phyloP scores from a whole-genome alignment of 169 alveolate species.

The Toxoplasma gondii region DNA sequence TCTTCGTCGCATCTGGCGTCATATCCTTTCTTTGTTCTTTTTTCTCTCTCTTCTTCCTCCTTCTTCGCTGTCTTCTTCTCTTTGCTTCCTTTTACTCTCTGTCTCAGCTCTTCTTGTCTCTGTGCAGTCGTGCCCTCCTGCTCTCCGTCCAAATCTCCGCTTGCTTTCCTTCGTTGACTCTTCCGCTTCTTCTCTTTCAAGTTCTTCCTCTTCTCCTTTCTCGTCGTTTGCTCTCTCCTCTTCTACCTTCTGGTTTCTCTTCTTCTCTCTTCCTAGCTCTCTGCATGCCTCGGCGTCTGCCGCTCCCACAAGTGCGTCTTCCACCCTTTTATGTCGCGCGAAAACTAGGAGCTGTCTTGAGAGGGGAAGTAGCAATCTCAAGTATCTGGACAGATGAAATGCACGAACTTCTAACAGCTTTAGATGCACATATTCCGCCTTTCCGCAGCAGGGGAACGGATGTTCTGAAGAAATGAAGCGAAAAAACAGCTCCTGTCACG shows the following conservation, averaged over 20 bases:
- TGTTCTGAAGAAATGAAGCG: neutral
- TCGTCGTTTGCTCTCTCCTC: neutral
- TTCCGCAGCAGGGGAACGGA: no score
- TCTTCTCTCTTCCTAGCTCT: neutral
- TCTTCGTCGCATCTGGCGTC: neutral
- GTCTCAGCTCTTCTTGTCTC: no score
- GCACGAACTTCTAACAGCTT: no score
- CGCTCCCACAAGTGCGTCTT: neutral
- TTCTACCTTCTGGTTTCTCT: neutral
- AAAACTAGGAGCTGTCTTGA: neutral
- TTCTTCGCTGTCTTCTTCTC: no score
- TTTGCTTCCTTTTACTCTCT: no score
- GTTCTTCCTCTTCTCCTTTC: neutral
- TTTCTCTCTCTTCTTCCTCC: no score
- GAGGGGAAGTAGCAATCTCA: neutral
- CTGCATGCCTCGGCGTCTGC: neutral
- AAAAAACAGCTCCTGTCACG: neutral
- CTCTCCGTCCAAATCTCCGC: neutral
- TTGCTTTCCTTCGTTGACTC: neutral
- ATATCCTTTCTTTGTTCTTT: neutral
- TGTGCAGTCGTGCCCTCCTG: neutral
- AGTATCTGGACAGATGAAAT: no score
- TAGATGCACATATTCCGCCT: no score
- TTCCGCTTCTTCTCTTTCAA: neutral
- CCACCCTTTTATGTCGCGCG: neutral